Conservation (phyloP, 1,139 yeast species). For the Saccharomyces hybrid region DNA sequence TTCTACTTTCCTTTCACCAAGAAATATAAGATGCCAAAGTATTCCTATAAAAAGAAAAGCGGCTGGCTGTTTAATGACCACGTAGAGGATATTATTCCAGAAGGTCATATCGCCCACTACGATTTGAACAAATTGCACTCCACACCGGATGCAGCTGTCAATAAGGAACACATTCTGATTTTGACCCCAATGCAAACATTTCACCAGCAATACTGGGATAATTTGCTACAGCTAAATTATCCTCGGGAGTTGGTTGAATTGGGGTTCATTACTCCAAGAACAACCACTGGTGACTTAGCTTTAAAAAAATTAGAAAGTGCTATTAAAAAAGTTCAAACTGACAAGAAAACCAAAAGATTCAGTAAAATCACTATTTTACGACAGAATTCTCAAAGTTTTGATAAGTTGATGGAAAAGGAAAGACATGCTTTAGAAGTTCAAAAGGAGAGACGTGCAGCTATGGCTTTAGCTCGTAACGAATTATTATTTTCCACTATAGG, state of each 20-base stretch:
- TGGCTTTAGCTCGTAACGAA: slow-evolving; percentile 93
- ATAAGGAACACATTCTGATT: slow-evolving; percentile 73
- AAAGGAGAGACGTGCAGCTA: slow-evolving; percentile 76
- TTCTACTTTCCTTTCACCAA: slow-evolving; percentile 31
- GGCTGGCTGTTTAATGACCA: slow-evolving; percentile 44
- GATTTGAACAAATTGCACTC: slow-evolving; percentile 71
- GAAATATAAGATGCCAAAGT: slow-evolving; percentile 34
- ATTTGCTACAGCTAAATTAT: slow-evolving; percentile 61
- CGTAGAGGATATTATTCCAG: slow-evolving; percentile 45
- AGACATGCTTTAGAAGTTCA: slow-evolving; percentile 74
- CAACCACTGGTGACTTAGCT: slow-evolving; percentile 70
- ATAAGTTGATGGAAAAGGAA: slow-evolving; percentile 66
- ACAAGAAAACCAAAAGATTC: slow-evolving; percentile 51
- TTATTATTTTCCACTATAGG: slow-evolving; percentile 81
- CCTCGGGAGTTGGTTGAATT: slow-evolving; percentile 80
- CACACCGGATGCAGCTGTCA: slow-evolving; percentile 58
- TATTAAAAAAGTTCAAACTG: slow-evolving; percentile 58
- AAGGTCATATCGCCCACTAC: slow-evolving; percentile 76
- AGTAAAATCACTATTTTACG: slow-evolving; percentile 78
- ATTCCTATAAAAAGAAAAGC: slow-evolving; percentile 41
- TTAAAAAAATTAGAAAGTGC: slow-evolving; percentile 62
- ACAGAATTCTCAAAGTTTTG: slow-evolving; percentile 77
- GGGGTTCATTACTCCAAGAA: slow-evolving; percentile 86
- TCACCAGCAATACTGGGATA: slow-evolving; percentile 80
- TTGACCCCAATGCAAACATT: slow-evolving; percentile 86